Conservation (phyloP, 2,329 filamentous ascomycete species). For the Laburnicola sp. region DNA sequence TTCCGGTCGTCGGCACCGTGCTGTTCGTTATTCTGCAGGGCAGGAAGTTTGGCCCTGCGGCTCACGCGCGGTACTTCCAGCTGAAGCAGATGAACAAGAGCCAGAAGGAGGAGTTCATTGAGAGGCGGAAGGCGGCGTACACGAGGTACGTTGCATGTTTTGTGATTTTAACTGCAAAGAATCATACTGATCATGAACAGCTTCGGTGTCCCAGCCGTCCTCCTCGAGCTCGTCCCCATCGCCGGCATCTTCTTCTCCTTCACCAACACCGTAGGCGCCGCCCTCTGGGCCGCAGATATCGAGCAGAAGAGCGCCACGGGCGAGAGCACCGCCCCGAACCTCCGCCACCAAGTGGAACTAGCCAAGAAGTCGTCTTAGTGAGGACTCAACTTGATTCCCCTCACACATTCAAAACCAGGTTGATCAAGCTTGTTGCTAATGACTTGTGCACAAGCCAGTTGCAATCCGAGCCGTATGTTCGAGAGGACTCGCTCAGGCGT, state of each 20-base stretch:
- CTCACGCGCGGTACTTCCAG: conserved; percentile 77
- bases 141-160: conserved; percentile 61
- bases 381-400: conserved; percentile 11
- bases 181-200: conserved; percentile 23
- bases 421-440: background rate
- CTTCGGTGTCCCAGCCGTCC: conserved; percentile 75
- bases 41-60: conserved; percentile 56
- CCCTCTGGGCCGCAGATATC: conserved; percentile 90
- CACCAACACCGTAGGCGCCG: conserved; percentile 89
- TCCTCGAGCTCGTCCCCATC: conserved; percentile 84
- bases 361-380: conserved; percentile 43
- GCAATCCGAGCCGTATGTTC: background rate
- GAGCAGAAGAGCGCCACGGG: conserved; percentile 51
- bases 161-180: background rate
- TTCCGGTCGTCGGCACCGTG: conserved; percentile 82
- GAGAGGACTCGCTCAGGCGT: conserved; percentile 10
- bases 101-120: conserved; percentile 69
- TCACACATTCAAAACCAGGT: no score
- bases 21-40: conserved; percentile 77
- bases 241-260: conserved; percentile 83
- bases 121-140: conserved; percentile 73
- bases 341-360: conserved; percentile 42
- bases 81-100: conserved; percentile 77
- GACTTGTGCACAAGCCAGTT: conserved; percentile 1
- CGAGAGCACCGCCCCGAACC: conserved; percentile 39